Base-by-base conservation (phyloP, 805 yeast genomes). In the Naumovozyma castellii region DNA sequence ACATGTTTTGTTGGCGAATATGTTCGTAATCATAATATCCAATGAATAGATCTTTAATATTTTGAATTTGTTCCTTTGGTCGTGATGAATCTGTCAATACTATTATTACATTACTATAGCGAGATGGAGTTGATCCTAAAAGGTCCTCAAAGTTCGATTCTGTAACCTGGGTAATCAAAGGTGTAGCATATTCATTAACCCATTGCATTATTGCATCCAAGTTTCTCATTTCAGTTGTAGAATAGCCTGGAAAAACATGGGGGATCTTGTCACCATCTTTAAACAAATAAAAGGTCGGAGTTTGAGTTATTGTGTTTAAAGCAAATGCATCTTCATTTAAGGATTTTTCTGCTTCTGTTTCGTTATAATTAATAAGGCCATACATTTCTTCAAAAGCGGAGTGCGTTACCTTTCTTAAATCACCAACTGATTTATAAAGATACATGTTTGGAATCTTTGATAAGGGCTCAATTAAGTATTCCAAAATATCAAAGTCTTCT, bases 401-500 rank as follows among this genome's bases (percentile, higher is more conserved):
- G 18, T 61, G 71, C 48, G 75, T 80, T 1, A 56, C 39, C 14
- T 63, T 61, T 15, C 73, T 46, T 25, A 73, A 54, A 3, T 65
- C 57, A 46, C 76, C 76, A n/a, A 69, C 66, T 2, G 78, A 68
- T 32, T 69, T 72, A 53, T 66, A 75, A 5, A 84, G 51, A 44
- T 69, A 66, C 5, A 78, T 66, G 47, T 80, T 72, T 1, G 80
- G 78, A 9, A 79, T 58, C 41, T 73, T 67, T 43, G 82, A 74
- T 16, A 80, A 61, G 10, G 76, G 76, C 40, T 79, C 82, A 33
- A 79, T 57, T 33, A 84, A 49, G 47, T 78, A 72, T 4, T 80
- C 77, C 42, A 84, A 62, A 4, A 81, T 58, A 20, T 72, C 72
- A 46, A 69, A 71, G 57, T 84, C 92, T 53, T 84, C 92, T 2